A percentile compares a stretch with the other conserved stretches of the same genome.
Evolutionary conservation across 2,329 filamentous ascomycete species (phyloP).

Genomic region (Aureobasidium namibiae): DNA sequence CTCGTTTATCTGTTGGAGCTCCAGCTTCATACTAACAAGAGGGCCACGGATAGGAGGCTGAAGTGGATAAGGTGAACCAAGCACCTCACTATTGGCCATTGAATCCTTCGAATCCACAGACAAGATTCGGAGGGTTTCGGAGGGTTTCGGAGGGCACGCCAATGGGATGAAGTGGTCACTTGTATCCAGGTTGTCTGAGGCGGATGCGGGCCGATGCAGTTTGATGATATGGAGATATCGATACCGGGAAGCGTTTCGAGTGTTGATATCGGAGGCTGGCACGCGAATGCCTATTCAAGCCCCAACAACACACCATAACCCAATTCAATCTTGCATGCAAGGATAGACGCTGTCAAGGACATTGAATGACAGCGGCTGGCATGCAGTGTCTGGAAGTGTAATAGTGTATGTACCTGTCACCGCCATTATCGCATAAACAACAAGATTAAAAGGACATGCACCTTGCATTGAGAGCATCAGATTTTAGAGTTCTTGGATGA

Average conservation of each 20-base stretch:
- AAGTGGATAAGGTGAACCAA: background rate
- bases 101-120: background rate
- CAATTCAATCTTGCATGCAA: background rate
- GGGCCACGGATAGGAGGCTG: background rate
- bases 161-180: background rate
- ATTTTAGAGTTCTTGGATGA: background rate
- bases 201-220: constrained; percentile 1
- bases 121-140: background rate
- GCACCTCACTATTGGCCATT: background rate
- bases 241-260: background rate
- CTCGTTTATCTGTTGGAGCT: background rate
- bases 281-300: background rate
- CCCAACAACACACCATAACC: background rate
- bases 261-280: background rate
- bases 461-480: constrained; percentile 1
- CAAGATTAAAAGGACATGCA: background rate
- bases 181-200: background rate
- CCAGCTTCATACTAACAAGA: background rate
- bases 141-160: background rate
- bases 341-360: constrained; percentile 2
- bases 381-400: background rate
- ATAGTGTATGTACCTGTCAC: background rate
- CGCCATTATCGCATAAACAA: background rate
- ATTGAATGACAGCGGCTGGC: background rate
- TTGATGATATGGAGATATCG: background rate